A percentile compares a stretch with the other conserved stretches of the same genome.
phyloP scores from a whole-genome alignment of 1,284 basidiomycete species.

The Cutaneotrichosporon dermatis region DNA sequence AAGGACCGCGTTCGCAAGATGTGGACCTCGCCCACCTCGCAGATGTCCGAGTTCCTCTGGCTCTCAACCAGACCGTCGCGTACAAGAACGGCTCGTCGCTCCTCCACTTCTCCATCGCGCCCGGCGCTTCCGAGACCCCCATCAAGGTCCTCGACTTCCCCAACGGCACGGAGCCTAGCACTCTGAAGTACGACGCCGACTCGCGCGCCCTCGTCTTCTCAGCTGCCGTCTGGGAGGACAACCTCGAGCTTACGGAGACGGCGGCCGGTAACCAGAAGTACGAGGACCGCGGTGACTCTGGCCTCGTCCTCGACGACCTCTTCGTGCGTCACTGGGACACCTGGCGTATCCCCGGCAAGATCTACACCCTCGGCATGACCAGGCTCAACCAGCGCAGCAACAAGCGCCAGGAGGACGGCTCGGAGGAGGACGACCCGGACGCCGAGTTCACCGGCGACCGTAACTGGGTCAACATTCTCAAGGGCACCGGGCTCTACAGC shows the following conservation, averaged over 20 bases:
- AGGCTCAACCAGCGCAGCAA: slow-evolving; percentile 48
- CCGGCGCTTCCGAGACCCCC: slow-evolving; percentile 2
- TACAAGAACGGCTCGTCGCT: slow-evolving; percentile 43
- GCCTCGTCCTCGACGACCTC: slow-evolving; percentile 70
- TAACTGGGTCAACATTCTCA: slow-evolving; percentile 59
- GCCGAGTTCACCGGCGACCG: slow-evolving; percentile 34
- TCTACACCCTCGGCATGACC: slow-evolving; percentile 41
- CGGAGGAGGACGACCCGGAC: slow-evolving; percentile 27
- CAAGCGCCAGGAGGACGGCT: slow-evolving; percentile 27
- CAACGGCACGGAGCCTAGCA: slow-evolving; percentile 55
- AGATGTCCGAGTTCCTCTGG: slow-evolving; percentile 40
- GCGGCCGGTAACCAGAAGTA: slow-evolving; percentile 64
- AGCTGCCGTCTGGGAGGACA: slow-evolving; percentile 63
- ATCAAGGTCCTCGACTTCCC: slow-evolving; percentile 34
- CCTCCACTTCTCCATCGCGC: slow-evolving; percentile 22
- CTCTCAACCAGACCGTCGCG: slow-evolving; percentile 35
- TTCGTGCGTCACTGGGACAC: slow-evolving; percentile 85
- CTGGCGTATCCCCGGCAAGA: slow-evolving; percentile 69
- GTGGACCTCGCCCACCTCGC: slow-evolving; percentile 20
- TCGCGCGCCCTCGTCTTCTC: slow-evolving; percentile 57
- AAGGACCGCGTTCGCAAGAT: slow-evolving; percentile 13
- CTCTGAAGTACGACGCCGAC: slow-evolving; percentile 60
- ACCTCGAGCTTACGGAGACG: slow-evolving; percentile 64
- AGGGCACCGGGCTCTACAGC: slow-evolving; percentile 59
- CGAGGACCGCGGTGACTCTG: slow-evolving; percentile 66